A percentile compares a stretch with the other conserved stretches of the same genome.
phyloP scores from a whole-genome alignment of 2,329 filamentous ascomycete genomes.

The Aspergillus glaucus region DNA sequence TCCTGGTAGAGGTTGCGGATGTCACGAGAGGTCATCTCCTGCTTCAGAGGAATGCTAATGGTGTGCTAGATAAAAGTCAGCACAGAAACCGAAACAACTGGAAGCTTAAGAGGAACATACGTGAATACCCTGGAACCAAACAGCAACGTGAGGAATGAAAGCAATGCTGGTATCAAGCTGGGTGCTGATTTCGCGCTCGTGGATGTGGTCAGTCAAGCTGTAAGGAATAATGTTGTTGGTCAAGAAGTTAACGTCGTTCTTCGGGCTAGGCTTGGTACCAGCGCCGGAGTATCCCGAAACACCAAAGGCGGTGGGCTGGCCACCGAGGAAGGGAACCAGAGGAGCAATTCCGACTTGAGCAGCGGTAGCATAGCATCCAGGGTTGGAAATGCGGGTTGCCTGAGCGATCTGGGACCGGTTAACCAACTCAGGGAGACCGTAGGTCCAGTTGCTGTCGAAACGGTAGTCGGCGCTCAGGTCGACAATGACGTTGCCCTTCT shows the following conservation, averaged over 20 bases:
- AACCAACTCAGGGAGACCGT: conserved; percentile 81
- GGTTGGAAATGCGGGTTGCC: conserved; percentile 79
- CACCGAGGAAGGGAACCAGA: conserved; percentile 69
- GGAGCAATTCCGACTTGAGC: conserved; percentile 86
- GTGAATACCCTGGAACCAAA: conserved; percentile 94
- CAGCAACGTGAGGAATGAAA: conserved; percentile 91
- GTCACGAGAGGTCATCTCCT: conserved; percentile 83
- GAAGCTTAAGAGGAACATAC: conserved; percentile 28
- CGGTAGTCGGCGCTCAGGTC: conserved; percentile 97
- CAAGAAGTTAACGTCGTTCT: conserved; percentile 82
- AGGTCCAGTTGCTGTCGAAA: conserved; percentile 80
- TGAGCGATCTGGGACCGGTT: conserved; percentile 69
- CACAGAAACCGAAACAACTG: background rate
- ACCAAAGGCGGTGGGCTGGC: conserved; percentile 77
- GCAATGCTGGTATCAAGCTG: conserved; percentile 70
- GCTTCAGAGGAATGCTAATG: conserved; percentile 79
- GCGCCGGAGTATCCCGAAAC: conserved; percentile 92
- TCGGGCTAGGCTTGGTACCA: conserved; percentile 86
- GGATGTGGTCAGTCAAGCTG: conserved; percentile 86
- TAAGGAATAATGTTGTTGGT: conserved; percentile 87
- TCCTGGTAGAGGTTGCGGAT: conserved; percentile 95
- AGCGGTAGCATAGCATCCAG: conserved; percentile 91
- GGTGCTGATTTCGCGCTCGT: conserved; percentile 80
- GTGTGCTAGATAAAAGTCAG: conserved; percentile 55
- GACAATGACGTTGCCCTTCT: conserved; percentile 68